Percentiles rank a stretch among this genome's conserved stretches.
Conservation (phyloP, 2,329 filamentous ascomycete genomes). For the Exophiala sp. region DNA sequence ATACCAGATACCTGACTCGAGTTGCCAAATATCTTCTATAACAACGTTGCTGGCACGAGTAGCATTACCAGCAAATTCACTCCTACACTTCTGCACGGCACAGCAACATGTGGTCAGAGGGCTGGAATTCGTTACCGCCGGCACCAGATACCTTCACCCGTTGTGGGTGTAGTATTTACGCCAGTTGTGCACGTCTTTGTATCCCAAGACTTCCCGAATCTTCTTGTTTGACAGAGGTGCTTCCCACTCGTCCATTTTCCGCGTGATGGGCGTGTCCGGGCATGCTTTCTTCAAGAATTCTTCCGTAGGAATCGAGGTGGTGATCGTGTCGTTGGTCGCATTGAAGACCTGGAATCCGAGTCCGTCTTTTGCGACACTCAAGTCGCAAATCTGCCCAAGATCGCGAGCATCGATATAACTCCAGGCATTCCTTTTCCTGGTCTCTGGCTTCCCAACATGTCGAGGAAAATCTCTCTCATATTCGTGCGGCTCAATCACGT, state of each 20-base stretch:
- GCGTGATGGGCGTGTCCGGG: slow-evolving; percentile 48
- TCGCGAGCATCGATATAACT: slow-evolving; percentile 59
- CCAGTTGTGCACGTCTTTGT: slow-evolving; percentile 55
- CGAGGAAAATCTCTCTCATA: slow-evolving; percentile 50
- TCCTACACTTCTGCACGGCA: too few species aligned
- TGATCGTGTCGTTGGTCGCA: slow-evolving; percentile 58
- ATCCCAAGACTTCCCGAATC: slow-evolving; percentile 54
- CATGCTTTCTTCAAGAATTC: slow-evolving; percentile 48
- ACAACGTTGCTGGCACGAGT: too few species aligned
- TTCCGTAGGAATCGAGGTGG: slow-evolving; percentile 47
- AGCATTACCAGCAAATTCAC: too few species aligned
- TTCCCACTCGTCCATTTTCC: slow-evolving; percentile 54
- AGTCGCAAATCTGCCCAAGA: slow-evolving; percentile 55
- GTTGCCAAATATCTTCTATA: too few species aligned
- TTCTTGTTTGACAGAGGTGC: slow-evolving; percentile 57
- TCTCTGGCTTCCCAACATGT: slow-evolving; percentile 47
- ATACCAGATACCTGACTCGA: too few species aligned
- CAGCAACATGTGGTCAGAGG: too few species aligned
- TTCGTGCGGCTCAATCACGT: slow-evolving; percentile 57
- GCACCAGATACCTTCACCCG: slow-evolving; percentile 1
- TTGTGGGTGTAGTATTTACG: slow-evolving; percentile 38
- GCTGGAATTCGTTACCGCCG: too few species aligned
- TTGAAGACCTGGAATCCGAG: slow-evolving; percentile 61
- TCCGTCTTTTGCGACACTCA: slow-evolving; percentile 48
- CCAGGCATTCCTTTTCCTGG: slow-evolving; percentile 55